Evolutionary conservation across 2,329 filamentous ascomycete genomes (phyloP).

Genomic region (Aaosphaeria pasadenensis): DNA sequence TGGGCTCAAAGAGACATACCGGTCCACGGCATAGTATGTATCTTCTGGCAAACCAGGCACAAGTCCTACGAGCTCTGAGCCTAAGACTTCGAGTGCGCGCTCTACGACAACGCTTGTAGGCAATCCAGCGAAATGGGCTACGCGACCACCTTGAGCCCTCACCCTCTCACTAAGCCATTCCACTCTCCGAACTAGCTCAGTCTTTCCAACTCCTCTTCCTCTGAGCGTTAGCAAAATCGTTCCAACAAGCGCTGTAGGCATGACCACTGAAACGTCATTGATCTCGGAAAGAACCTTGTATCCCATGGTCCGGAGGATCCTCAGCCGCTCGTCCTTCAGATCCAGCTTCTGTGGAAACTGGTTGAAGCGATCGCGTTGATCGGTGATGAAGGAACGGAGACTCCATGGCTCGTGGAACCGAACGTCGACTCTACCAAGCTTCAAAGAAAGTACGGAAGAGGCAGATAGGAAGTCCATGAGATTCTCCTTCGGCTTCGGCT

Average conservation of each 20-base stretch:
- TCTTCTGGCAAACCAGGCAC: conserved; percentile 80
- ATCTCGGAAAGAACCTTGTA: conserved; percentile 93
- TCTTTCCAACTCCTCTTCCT: conserved; percentile 85
- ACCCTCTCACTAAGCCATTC: conserved; percentile 87
- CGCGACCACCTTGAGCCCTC: conserved; percentile 79
- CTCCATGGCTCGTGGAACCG: conserved; percentile 98
- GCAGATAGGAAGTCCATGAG: conserved; percentile 83
- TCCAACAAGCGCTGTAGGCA: conserved; percentile 95
- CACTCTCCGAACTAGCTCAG: conserved; percentile 79
- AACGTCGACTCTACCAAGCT: conserved; percentile 88
- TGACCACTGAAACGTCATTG: conserved; percentile 93
- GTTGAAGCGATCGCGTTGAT: conserved; percentile 64
- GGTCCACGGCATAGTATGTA: conserved; percentile 91
- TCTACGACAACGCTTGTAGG: conserved; percentile 81
- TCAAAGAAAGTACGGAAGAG: conserved; percentile 83
- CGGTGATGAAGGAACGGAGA: conserved; percentile 73
- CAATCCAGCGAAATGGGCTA: conserved; percentile 85
- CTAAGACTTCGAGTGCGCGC: conserved; percentile 85
- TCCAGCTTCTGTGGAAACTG: conserved; percentile 32
- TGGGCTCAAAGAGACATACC: conserved; percentile 34
- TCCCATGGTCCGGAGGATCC: conserved; percentile 79
- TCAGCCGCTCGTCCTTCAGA: conserved; percentile 55
- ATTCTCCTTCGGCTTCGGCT: conserved; percentile 95
- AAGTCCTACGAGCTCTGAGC: conserved; percentile 80
- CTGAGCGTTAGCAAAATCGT: conserved; percentile 88